Evolutionary conservation across 2,329 filamentous ascomycete genomes (phyloP).

Genomic region (Fusarium sp.): DNA sequence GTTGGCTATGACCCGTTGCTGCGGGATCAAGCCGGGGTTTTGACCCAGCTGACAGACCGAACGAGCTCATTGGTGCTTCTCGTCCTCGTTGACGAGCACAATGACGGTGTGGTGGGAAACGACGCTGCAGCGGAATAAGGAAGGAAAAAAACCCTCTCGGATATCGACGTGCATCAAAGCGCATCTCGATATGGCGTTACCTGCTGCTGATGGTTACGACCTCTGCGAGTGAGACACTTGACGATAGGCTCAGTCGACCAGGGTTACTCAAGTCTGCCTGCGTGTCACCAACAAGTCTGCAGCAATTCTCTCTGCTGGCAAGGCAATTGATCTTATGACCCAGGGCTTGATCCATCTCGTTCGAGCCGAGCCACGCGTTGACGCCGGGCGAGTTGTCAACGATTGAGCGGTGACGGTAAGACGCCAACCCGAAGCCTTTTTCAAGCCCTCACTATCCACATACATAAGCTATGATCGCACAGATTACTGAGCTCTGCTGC

Average conservation of each 20-base stretch:
- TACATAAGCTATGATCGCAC: neutral
- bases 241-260: neutral
- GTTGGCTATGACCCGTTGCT: neutral
- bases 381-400: neutral
- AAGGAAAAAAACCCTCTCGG: neutral
- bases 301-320: neutral
- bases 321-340: slow-evolving; percentile 4
- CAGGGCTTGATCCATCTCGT: neutral
- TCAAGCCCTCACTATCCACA: neutral
- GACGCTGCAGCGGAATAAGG: neutral
- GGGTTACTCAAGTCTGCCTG: neutral
- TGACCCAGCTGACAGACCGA: neutral
- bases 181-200: neutral
- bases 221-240: neutral
- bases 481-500: neutral
- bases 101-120: slow-evolving; percentile 3
- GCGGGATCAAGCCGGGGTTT: neutral
- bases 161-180: neutral
- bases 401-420: slow-evolving; percentile 9
- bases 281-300: neutral
- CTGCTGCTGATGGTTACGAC: neutral
- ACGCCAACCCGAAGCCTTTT: slow-evolving; percentile 1
- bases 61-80: neutral
- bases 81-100: neutral
- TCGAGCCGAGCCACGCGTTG: neutral